Evolutionary conservation across 345 rosid genomes (phyloP).

Genomic region (Eucalyptus curtisii): DNA sequence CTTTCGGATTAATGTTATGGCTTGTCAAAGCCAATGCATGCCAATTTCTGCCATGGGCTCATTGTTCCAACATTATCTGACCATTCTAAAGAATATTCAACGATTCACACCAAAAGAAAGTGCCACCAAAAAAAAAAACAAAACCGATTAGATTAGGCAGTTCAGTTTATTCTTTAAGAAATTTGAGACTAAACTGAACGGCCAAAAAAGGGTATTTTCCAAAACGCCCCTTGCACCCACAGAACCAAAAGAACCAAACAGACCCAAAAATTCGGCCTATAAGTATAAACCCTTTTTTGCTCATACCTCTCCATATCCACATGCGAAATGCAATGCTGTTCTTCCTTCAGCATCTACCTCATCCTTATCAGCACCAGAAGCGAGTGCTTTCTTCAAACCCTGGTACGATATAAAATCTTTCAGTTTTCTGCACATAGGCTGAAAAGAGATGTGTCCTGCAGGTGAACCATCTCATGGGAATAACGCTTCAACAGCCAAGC

Average conservation of each 20-base stretch:
- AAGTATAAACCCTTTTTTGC: neutral
- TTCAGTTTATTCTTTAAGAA: neutral
- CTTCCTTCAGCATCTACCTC: slow-evolving; percentile 99
- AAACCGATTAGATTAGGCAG: neutral
- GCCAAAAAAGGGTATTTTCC: neutral
- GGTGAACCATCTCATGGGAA: neutral
- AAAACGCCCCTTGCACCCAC: neutral
- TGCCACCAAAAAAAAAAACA: neutral
- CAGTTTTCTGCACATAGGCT: neutral
- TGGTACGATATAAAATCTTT: neutral
- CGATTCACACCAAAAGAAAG: neutral
- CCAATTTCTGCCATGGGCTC: neutral
- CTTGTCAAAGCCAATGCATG: neutral
- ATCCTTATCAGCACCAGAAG: slow-evolving; percentile 84
- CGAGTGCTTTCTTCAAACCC: slow-evolving; percentile 80
- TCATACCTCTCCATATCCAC: slow-evolving; percentile 97
- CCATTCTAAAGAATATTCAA: neutral
- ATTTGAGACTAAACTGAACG: neutral
- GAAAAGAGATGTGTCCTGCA: neutral
- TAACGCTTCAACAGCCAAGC: neutral
- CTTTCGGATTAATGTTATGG: neutral
- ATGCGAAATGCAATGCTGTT: slow-evolving; percentile 96
- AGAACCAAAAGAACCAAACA: neutral
- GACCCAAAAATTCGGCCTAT: neutral
- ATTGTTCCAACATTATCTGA: neutral